Evolutionary conservation across 2,329 filamentous ascomycete genomes (phyloP), one percentile per base, ranked within the genome.

Genomic region (Colletotrichum musicola): DNA sequence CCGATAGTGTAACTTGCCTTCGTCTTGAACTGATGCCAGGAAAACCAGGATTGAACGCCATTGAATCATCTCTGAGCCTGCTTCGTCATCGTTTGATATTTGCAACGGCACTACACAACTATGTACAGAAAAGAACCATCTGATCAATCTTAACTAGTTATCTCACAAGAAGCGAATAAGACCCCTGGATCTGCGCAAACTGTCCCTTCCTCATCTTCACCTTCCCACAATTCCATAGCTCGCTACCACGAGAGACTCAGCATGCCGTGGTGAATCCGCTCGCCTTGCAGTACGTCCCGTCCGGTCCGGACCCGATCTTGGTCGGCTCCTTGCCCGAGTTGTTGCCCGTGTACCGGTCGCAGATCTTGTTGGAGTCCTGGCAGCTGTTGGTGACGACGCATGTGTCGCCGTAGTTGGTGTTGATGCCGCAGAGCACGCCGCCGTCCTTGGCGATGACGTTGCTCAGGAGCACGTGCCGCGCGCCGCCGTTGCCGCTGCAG

Each of bases 341-440:
- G 64, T 80, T 80, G 49, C 81, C 81, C n/a, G 73, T 74, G 73
- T 78, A 82, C n/a, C 73, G 68, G 60, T 77, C 76, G 68, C 77
- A 78, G 46, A 70, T 73, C 72, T 79, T 78, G 57, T 70, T 74
- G 25, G 64, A 59, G 47, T 73, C 68, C 70, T 77, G 74, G 72
- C 78, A 80, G 16, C 79, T 79, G 70, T 82, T 82, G 64, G 77
- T 80, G 69, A 84, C 78, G 7, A 74, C 79, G 56, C 81, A 81
- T 1, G 80, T 83, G 71, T 85, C 82, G 42, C 83, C 83, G 71
- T 82, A 86, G 80, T 86, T 87, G 66, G 78, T 79, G 79, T 86
- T 86, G 76, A 86, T 85, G 55, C 84, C 83, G 70, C 79, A 82
- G 38, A 84, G 78, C 16, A 78, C 77, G 59, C 78, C 74, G 67